A percentile compares a stretch with the other conserved stretches of the same genome.
These are phyloP conservation scores for Collybia sordida DNA, from an alignment of 768 basidiomycete species.

Conservation along the genomic window DNA sequence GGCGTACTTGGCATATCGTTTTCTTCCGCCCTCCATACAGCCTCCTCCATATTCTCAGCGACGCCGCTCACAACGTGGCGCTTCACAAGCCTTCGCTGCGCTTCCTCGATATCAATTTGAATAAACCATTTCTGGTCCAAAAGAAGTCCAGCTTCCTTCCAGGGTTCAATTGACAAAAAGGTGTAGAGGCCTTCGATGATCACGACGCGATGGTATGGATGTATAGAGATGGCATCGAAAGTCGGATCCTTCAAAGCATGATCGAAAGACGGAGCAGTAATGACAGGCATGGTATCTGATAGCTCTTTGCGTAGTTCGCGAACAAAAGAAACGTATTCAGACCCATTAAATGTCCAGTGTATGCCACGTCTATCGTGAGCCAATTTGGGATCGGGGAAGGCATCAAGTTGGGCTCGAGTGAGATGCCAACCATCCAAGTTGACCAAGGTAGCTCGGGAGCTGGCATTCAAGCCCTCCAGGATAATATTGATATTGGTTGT, in stretches of 20 bases:
- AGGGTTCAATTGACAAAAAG: slow-evolving; percentile 70
- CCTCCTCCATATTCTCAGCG: slow-evolving; percentile 61
- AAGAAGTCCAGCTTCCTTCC: slow-evolving; percentile 60
- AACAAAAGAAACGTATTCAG: slow-evolving; percentile 71
- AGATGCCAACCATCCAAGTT: slow-evolving; percentile 94
- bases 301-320: slow-evolving; percentile 44
- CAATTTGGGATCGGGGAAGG: slow-evolving; percentile 70
- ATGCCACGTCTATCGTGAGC: slow-evolving; percentile 82
- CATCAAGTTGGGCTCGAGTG: slow-evolving; percentile 73
- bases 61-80: slow-evolving; percentile 82
- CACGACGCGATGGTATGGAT: slow-evolving; percentile 70
- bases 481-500: slow-evolving; percentile 50
- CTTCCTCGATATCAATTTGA: slow-evolving; percentile 53
- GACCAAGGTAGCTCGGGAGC: slow-evolving; percentile 58
- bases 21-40: slow-evolving; percentile 66
- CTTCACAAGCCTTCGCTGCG: slow-evolving; percentile 57
- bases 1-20: slow-evolving; percentile 74
- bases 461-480: slow-evolving; percentile 15
- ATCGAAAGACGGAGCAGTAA: slow-evolving; percentile 81
- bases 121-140: slow-evolving; percentile 84
- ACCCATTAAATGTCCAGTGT: slow-evolving; percentile 89
- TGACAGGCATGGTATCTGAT: slow-evolving; percentile 18
- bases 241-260: slow-evolving; percentile 87
- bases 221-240: slow-evolving; percentile 55
- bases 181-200: slow-evolving; percentile 91